These are phyloP conservation scores for Boletus pseudopeckii DNA, from an alignment of 768 basidiomycete genomes.

Conservation along the genomic window DNA sequence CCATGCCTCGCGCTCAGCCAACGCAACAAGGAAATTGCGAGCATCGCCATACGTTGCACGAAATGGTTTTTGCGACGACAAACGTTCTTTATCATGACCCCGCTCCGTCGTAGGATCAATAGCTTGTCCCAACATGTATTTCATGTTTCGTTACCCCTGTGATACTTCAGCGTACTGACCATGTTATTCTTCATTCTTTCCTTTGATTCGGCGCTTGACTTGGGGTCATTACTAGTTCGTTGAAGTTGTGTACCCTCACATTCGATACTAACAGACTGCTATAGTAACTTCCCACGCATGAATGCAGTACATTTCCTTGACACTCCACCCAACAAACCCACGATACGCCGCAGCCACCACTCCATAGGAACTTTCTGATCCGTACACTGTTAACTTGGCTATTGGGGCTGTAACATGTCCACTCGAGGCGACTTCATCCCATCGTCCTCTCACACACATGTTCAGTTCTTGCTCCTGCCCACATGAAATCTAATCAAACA, in stretches of 20 bases:
- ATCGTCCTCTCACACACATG: not conserved
- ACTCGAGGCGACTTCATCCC: not conserved
- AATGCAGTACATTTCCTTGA: not conserved
- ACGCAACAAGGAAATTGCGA: not conserved
- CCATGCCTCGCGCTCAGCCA: slow-evolving; percentile 24
- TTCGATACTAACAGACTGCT: not conserved
- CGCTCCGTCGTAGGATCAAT: slow-evolving; percentile 8
- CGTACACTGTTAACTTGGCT: not conserved
- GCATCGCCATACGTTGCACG: slow-evolving; percentile 6
- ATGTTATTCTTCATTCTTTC: not conserved
- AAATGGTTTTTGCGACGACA: slow-evolving; percentile 29
- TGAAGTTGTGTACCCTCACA: not conserved
- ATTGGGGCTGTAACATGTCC: not conserved
- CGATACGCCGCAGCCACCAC: not conserved
- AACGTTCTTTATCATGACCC: slow-evolving; percentile 13
- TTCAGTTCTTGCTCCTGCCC: not conserved
- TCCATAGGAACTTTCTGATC: not conserved
- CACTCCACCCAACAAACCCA: not conserved
- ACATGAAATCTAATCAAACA: not conserved
- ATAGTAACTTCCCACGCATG: not conserved
- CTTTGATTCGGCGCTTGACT: not conserved
- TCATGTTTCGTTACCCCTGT: slow-evolving; percentile 6
- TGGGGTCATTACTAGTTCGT: not conserved
- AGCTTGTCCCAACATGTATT: slow-evolving; percentile 9
- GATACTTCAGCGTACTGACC: slow-evolving; percentile 1